phyloP scores from a whole-genome alignment of 768 basidiomycete species.

The Dictyophora rubrovolvata region DNA sequence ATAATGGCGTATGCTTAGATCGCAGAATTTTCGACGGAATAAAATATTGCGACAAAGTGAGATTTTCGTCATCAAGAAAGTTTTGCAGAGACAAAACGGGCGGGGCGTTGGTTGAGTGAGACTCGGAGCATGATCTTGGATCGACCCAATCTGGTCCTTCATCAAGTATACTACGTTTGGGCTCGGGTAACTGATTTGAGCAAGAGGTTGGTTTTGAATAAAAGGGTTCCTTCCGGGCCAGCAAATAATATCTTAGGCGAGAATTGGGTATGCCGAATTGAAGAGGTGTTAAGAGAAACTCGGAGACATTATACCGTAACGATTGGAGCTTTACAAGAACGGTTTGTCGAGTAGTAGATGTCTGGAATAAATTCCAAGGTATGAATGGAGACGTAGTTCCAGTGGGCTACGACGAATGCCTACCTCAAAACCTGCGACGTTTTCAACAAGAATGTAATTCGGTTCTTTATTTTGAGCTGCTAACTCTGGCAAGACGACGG shows the following conservation, averaged over 20 bases:
- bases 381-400: neutral
- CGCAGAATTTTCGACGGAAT: slow-evolving; percentile 52
- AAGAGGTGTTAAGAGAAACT: slow-evolving; percentile 63
- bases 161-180: slow-evolving; percentile 48
- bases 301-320: slow-evolving; percentile 47
- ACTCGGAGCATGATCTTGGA: neutral
- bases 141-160: slow-evolving; percentile 34
- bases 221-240: slow-evolving; percentile 42
- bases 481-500: slow-evolving; percentile 51
- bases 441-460: slow-evolving; percentile 57
- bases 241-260: slow-evolving; percentile 67
- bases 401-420: neutral
- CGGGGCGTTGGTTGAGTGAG: neutral
- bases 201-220: slow-evolving; percentile 20
- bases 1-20: slow-evolving; percentile 65
- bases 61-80: neutral
- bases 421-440: slow-evolving; percentile 80
- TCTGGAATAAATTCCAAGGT: slow-evolving; percentile 28
- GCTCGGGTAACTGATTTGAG: slow-evolving; percentile 2
- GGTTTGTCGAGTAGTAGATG: slow-evolving; percentile 49
- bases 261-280: slow-evolving; percentile 81
- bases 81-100: neutral
- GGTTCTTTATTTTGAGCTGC: slow-evolving; percentile 38
- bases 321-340: slow-evolving; percentile 42
- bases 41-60: slow-evolving; percentile 18